A percentile compares a stretch with the other conserved stretches of the same genome.
phyloP scores from a whole-genome alignment of 148 eudicot genomes.

The Fallopia convolvulus region DNA sequence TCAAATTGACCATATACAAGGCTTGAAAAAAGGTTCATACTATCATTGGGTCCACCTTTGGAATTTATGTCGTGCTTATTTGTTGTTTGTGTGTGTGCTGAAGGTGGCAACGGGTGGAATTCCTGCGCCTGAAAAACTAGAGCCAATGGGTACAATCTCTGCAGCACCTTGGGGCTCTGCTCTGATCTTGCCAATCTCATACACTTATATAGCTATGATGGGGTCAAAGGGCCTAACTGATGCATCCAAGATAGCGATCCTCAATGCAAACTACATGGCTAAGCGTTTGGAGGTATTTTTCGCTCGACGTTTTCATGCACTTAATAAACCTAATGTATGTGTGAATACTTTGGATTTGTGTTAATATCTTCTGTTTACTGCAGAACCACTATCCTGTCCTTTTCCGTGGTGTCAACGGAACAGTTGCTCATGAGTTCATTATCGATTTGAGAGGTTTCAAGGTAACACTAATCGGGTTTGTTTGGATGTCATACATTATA shows the following conservation, averaged over 20 bases:
- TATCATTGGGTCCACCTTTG: not conserved
- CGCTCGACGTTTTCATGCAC: not conserved
- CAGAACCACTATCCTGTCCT: constrained; percentile 86
- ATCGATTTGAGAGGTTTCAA: constrained; percentile 88
- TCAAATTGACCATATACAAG: not conserved
- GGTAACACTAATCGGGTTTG: constrained; percentile 25
- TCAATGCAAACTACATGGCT: constrained; percentile 98
- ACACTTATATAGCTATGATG: constrained; percentile 97
- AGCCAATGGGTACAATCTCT: constrained; percentile 87
- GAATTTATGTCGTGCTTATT: not conserved
- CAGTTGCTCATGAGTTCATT: constrained; percentile 94
- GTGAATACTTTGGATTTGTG: not conserved
- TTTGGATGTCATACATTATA: too few relatives aligned
- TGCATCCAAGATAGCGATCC: constrained; percentile 92
- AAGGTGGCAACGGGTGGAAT: constrained; percentile 88
- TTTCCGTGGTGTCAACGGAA: constrained; percentile 99
- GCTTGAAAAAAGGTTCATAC: not conserved
- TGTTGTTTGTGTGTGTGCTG: constrained; percentile 20
- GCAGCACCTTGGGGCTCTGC: constrained; percentile 99
- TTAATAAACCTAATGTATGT: not conserved
- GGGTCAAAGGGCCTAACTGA: constrained; percentile 94
- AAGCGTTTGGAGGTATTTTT: constrained; percentile 81
- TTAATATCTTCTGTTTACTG: constrained; percentile 9
- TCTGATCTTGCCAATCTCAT: constrained; percentile 89
- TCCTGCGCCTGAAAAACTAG: constrained; percentile 61